A percentile compares a stretch with the other conserved stretches of the same genome.
phyloP scores from a whole-genome alignment of 805 yeast genomes.

The Candida lessepsii region DNA sequence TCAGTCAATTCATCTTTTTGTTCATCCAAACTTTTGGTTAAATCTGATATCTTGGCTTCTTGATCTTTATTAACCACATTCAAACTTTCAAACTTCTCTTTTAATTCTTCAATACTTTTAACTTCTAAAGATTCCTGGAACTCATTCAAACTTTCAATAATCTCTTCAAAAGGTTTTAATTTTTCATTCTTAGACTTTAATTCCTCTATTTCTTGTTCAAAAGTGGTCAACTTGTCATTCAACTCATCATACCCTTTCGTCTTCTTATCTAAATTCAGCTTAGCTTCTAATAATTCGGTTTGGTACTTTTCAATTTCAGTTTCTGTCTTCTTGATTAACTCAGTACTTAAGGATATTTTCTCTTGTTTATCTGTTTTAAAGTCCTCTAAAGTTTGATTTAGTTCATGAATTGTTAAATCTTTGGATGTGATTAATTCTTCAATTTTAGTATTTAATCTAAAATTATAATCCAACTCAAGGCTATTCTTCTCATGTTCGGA shows the following conservation, averaged over 20 bases:
- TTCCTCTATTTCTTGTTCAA: constrained; percentile 5
- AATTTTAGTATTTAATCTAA: constrained; percentile 11
- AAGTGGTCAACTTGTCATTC: background rate
- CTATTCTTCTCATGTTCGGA: constrained; percentile 10
- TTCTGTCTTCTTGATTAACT: constrained; percentile 6
- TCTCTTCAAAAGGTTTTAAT: constrained; percentile 1
- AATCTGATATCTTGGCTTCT: background rate
- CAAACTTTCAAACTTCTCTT: background rate
- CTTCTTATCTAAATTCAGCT: constrained; percentile 1
- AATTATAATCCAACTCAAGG: constrained; percentile 10
- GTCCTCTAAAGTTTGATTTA: constrained; percentile 8
- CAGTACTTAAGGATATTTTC: background rate
- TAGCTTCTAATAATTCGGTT: constrained; percentile 3
- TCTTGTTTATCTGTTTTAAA: constrained; percentile 4
- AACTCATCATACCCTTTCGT: constrained; percentile 4
- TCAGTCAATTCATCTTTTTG: background rate
- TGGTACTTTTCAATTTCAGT: constrained; percentile 4
- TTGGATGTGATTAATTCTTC: constrained; percentile 12
- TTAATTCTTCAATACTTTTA: background rate
- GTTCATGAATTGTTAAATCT: constrained; percentile 13
- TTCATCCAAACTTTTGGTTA: background rate
- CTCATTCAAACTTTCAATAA: background rate
- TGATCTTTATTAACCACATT: background rate
- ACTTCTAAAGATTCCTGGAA: background rate
- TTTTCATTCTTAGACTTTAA: background rate